Conservation (phyloP, 208 protist genomes). For the Leishmania martiniquensis region DNA sequence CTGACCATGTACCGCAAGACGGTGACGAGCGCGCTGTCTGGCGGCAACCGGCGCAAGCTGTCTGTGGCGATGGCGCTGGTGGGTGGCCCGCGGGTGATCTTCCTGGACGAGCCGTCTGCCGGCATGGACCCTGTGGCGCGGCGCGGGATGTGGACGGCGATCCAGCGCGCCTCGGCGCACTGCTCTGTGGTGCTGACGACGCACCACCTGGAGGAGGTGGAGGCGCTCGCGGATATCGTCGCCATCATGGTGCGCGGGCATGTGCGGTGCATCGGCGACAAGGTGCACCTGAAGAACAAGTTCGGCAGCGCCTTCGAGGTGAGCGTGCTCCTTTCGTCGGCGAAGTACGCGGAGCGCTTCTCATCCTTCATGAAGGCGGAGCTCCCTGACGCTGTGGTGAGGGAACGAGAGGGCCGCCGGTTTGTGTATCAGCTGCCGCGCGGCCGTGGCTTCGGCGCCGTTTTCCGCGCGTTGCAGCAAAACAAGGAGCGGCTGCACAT, state of each 20-base stretch:
- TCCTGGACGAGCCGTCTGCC: conserved; percentile 77
- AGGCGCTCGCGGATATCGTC: conserved; percentile 75
- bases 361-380: conserved; percentile 30
- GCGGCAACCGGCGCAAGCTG: conserved; percentile 83
- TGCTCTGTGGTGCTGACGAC: conserved; percentile 91
- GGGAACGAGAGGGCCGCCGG: conserved; percentile 21
- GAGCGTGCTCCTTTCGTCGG: conserved; percentile 33
- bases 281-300: conserved; percentile 83
- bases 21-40: conserved; percentile 35
- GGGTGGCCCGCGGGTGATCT: conserved; percentile 40
- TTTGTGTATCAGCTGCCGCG: conserved; percentile 31
- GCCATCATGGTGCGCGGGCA: conserved; percentile 88
- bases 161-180: conserved; percentile 44
- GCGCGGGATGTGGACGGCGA: conserved; percentile 69
- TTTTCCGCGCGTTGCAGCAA: conserved; percentile 41
- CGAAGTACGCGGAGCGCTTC: conserved; percentile 13
- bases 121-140: conserved; percentile 73
- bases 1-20: conserved; percentile 39
- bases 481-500: conserved; percentile 43
- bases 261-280: conserved; percentile 83
- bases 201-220: conserved; percentile 94
- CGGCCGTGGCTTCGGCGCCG: conserved; percentile 7
- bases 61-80: conserved; percentile 71
- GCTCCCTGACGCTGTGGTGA: conserved; percentile 30
- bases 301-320: conserved; percentile 78